A percentile compares a stretch with the other conserved stretches of the same genome.
Conservation (phyloP, 257 asterid genomes). For the Solanum lycopersicoides region DNA sequence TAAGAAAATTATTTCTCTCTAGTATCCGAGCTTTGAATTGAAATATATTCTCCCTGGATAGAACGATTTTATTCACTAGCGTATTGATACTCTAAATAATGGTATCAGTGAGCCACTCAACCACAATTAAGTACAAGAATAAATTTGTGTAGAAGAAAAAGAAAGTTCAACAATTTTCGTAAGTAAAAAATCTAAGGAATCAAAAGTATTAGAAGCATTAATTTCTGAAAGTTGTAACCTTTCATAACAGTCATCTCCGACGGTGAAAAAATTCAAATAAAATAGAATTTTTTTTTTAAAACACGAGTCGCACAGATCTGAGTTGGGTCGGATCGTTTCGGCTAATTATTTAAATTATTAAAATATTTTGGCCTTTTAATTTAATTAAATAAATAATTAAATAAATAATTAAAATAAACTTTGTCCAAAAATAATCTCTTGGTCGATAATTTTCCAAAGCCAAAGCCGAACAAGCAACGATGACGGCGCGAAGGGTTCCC, state of each 20-base stretch:
- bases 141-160: background rate
- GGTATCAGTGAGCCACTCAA: background rate
- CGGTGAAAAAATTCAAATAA: too few species aligned
- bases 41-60: too few species aligned
- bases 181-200: background rate
- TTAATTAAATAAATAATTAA: too few species aligned
- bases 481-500: too few species aligned
- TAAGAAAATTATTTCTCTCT: too few species aligned
- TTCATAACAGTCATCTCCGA: background rate
- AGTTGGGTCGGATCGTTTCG: background rate
- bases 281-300: too few species aligned
- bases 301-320: background rate
- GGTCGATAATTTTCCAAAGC: too few species aligned
- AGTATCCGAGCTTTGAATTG: background rate
- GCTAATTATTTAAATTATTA: background rate
- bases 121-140: accelerated
- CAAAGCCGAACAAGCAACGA: too few species aligned
- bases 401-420: background rate
- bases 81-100: background rate
- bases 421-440: too few species aligned
- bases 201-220: background rate
- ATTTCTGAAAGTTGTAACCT: too few species aligned
- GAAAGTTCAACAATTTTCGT: too few species aligned
- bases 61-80: too few species aligned
- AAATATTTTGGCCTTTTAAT: background rate